These are phyloP conservation scores for Castanea sativa DNA, from an alignment of 306 rosid genomes.

Conservation along the genomic window DNA sequence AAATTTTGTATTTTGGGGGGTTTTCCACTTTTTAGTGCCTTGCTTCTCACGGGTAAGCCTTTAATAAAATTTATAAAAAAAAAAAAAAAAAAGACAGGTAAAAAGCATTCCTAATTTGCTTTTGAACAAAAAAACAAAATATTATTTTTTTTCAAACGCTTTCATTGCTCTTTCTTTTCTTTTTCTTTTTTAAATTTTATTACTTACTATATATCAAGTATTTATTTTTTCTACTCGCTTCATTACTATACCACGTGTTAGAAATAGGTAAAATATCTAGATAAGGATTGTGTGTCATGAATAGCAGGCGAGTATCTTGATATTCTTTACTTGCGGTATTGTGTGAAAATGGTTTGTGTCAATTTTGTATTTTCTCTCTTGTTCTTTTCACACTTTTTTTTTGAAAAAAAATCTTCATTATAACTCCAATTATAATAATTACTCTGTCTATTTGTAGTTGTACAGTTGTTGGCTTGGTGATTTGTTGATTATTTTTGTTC, in stretches of 20 bases:
- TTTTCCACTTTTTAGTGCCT: slow-evolving; percentile 24
- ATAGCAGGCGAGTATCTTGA: not conserved
- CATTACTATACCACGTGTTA: not conserved
- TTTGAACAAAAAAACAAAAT: slow-evolving; percentile 10
- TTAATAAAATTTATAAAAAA: not conserved
- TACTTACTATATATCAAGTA: not conserved
- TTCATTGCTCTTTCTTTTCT: no score
- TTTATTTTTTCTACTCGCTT: not conserved
- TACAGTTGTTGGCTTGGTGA: not conserved
- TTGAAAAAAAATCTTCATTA: not conserved
- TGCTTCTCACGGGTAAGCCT: slow-evolving; percentile 1
- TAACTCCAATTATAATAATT: not conserved
- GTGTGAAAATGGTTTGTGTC: not conserved
- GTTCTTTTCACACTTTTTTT: not conserved
- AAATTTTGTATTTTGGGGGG: not conserved
- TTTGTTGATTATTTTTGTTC: not conserved
- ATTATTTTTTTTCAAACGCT: not conserved
- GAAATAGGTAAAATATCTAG: not conserved
- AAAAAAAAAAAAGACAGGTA: slow-evolving; percentile 10
- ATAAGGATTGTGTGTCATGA: not conserved
- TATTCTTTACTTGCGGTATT: not conserved
- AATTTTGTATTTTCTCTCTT: slow-evolving; percentile 13
- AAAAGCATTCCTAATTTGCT: slow-evolving; percentile 22
- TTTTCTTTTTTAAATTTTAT: not conserved
- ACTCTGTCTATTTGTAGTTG: not conserved